phyloP scores from a whole-genome alignment of 1,139 yeast genomes.

The Yamadazyma epiphylla region DNA sequence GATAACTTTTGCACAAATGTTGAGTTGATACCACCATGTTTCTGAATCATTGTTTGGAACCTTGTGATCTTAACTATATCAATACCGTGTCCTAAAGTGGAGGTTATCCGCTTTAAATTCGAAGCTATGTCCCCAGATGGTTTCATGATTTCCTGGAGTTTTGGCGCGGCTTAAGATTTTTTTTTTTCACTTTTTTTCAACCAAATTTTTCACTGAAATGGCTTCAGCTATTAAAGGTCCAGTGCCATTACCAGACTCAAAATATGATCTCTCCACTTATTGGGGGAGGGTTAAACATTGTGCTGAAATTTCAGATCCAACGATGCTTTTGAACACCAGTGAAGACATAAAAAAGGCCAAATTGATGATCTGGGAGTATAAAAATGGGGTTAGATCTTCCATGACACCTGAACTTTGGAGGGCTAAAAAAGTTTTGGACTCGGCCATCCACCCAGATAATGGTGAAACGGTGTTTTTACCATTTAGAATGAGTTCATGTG shows the following conservation, averaged over 20 bases:
- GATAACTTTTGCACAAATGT: slow-evolving; percentile 37
- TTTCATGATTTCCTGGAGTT: not conserved
- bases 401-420: slow-evolving; percentile 87
- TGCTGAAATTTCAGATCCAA: slow-evolving; percentile 88
- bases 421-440: slow-evolving; percentile 81
- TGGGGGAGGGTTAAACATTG: slow-evolving; percentile 94
- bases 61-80: slow-evolving; percentile 55
- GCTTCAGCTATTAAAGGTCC: slow-evolving; percentile 87
- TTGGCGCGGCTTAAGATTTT: not conserved
- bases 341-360: slow-evolving; percentile 64
- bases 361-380: slow-evolving; percentile 63
- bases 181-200: not conserved
- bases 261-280: slow-evolving; percentile 74
- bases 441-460: slow-evolving; percentile 91
- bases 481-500: slow-evolving; percentile 95
- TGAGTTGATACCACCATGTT: slow-evolving; percentile 18
- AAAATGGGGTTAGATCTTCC: slow-evolving; percentile 55
- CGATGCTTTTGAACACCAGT: slow-evolving; percentile 75
- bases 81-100: slow-evolving; percentile 52
- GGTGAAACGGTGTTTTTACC: slow-evolving; percentile 91
- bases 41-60: slow-evolving; percentile 38
- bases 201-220: slow-evolving; percentile 36
- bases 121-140: not conserved
- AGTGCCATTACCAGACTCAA: slow-evolving; percentile 72
- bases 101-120: slow-evolving; percentile 8